phyloP scores from a whole-genome alignment of 2,329 filamentous ascomycete genomes.

The Alternaria atra region DNA sequence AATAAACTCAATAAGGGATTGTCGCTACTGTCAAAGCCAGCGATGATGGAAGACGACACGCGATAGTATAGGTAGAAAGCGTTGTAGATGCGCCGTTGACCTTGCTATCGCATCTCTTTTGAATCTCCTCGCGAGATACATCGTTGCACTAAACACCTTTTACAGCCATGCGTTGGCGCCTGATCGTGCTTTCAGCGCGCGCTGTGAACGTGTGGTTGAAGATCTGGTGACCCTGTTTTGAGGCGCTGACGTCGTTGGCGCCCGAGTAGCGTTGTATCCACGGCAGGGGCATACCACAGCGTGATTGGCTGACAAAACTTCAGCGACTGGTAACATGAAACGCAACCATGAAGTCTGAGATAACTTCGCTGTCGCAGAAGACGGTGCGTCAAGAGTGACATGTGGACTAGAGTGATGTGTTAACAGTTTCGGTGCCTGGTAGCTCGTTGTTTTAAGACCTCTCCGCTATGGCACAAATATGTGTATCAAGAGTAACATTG shows the following conservation, averaged over 20 bases:
- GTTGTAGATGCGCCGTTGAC: background rate
- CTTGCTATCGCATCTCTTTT: slow-evolving; percentile 10
- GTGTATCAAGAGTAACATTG: background rate
- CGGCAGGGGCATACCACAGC: slow-evolving; percentile 15
- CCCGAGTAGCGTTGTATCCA: slow-evolving; percentile 17
- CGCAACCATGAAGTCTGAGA: slow-evolving; percentile 4
- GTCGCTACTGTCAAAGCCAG: slow-evolving; percentile 26
- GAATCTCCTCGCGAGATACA: slow-evolving; percentile 5
- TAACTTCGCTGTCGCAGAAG: background rate
- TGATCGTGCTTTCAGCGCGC: background rate
- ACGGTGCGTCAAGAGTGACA: background rate
- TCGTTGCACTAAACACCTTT: background rate
- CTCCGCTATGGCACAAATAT: background rate
- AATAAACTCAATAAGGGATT: background rate
- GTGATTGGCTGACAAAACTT: slow-evolving; percentile 38
- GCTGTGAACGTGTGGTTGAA: slow-evolving; percentile 12
- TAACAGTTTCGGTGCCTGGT: background rate
- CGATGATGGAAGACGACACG: slow-evolving; percentile 10
- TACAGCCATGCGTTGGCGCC: slow-evolving; percentile 24
- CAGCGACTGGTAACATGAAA: slow-evolving; percentile 10
- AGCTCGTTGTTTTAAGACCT: background rate
- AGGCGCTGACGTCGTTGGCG: slow-evolving; percentile 42
- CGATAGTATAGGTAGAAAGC: background rate
- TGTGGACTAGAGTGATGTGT: background rate
- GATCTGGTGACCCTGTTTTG: slow-evolving; percentile 31